phyloP scores from a whole-genome alignment of 305 asterid species.

The Petunia hybrid region DNA sequence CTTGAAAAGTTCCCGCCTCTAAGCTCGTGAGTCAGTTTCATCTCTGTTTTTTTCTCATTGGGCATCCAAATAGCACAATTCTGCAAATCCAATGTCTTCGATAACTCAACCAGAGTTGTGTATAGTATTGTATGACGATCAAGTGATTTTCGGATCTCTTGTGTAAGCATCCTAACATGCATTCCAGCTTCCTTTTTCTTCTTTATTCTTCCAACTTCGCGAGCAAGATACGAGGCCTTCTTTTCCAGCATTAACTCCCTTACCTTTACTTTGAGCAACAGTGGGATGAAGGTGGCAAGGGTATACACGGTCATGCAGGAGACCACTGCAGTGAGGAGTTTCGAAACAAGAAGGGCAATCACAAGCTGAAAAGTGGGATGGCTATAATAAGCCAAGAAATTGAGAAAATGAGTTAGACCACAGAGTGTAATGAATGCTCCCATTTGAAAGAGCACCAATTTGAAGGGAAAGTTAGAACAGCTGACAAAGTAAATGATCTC shows the following conservation, averaged over 20 bases:
- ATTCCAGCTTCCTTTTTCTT: conserved; percentile 77
- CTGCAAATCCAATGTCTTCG: conserved; percentile 77
- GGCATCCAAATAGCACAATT: conserved; percentile 99
- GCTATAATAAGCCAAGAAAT: conserved; percentile 91
- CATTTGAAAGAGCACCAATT: conserved; percentile 93
- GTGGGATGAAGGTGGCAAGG: conserved; percentile 75
- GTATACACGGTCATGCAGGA: conserved; percentile 91
- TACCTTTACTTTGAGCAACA: conserved; percentile 79
- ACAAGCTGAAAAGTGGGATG: conserved; percentile 86
- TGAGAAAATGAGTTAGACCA: conserved; percentile 94
- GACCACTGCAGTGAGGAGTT: conserved; percentile 86
- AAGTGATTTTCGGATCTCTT: conserved; percentile 88
- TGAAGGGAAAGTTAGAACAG: conserved; percentile 85
- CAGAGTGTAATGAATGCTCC: conserved; percentile 88
- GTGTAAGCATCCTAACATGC: conserved; percentile 96
- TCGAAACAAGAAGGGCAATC: conserved; percentile 86
- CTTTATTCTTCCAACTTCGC: conserved; percentile 80
- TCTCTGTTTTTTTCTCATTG: conserved; percentile 63
- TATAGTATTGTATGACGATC: conserved; percentile 88
- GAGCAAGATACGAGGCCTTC: conserved; percentile 89
- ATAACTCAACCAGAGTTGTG: conserved; percentile 87
- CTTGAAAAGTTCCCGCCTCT: conserved; percentile 57
- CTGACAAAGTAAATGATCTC: conserved; percentile 92
- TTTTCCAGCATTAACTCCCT: conserved; percentile 82
- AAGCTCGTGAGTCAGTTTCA: conserved; percentile 77